Base-by-base conservation (phyloP, 257 asterid genomes). In the Scutellaria minor region DNA sequence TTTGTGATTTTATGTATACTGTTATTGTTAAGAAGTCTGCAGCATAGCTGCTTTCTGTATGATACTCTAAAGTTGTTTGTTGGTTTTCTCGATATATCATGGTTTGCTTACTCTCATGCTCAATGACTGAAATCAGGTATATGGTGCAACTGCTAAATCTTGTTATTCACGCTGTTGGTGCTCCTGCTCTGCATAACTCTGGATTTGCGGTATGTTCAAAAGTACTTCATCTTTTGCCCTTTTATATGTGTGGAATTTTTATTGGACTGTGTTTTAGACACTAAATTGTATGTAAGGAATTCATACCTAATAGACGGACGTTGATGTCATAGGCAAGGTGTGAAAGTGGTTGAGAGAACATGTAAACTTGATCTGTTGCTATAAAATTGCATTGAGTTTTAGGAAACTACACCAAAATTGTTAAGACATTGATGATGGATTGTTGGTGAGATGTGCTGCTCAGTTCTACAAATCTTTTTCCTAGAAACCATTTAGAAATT, bases 71-170 rank as follows among this genome's bases (percentile, higher is more conserved):
- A 13, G 48, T 50, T 63, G 51, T 45, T 73, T 64, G 42, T 65
- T 64, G 62, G 39, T 44, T 51, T 68, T 65, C 45, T 10, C 10
- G 15, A 54, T 57, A 54, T 74, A 60, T 77, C 50, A 62, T 55
- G 75, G 63, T 63, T 74, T 48, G 71, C 74, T 70, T 50, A 70
- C 62, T 69, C 24, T 68, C 68, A 57, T 81, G 45, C 71, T 75
- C 47, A 37, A 51, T 31, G 64, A 18, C 68, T 76, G 79, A 68
- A 77, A 73, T 46, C 98, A 94, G 99, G 68, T 87, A 90, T 61
- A 91, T 91, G 97, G 99, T 88, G 86, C 98, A 90, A 70, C 95
- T 95, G 68, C 83, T 95, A 63, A 88, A 92, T 82, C 97, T 92
- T 71, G 80, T 95, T 44, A 79, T 95, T 75, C 94, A 76, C 27